Conservation (phyloP, 352 stramenopile genomes). For the Globisporangium canariense region DNA sequence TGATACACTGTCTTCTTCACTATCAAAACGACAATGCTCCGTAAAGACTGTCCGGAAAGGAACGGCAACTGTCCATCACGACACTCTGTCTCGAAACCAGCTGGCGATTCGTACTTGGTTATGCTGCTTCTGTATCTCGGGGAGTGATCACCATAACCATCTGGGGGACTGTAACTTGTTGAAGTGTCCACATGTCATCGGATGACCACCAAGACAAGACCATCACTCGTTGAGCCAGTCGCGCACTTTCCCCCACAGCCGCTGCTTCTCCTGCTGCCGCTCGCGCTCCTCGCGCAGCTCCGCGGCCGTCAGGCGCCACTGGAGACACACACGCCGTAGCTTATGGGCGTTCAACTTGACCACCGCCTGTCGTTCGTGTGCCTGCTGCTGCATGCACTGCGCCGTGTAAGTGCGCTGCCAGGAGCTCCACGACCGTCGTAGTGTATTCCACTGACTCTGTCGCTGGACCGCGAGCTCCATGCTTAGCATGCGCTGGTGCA, state of each 20-base stretch:
- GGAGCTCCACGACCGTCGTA: constrained; percentile 20
- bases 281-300: constrained; percentile 29
- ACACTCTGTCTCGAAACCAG: background rate
- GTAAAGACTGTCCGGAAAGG: background rate
- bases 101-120: background rate
- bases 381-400: constrained; percentile 16
- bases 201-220: background rate
- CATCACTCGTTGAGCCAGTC: constrained; percentile 51
- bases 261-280: constrained; percentile 44
- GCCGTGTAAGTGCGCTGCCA: constrained; percentile 25
- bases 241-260: constrained; percentile 59
- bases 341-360: constrained; percentile 12
- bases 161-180: background rate
- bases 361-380: constrained; percentile 10
- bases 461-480: constrained; percentile 25
- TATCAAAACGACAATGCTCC: no score
- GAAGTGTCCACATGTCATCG: background rate
- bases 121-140: background rate
- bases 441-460: constrained; percentile 34
- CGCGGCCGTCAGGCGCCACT: constrained; percentile 27
- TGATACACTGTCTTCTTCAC: background rate
- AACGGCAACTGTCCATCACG: background rate
- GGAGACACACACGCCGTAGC: constrained; percentile 23
- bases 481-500: constrained; percentile 20
- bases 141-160: background rate